Percentiles rank a stretch among this genome's conserved stretches.
Evolutionary conservation across 2,329 filamentous ascomycete genomes (phyloP).

Genomic region (Parastagonospora nodorum): DNA sequence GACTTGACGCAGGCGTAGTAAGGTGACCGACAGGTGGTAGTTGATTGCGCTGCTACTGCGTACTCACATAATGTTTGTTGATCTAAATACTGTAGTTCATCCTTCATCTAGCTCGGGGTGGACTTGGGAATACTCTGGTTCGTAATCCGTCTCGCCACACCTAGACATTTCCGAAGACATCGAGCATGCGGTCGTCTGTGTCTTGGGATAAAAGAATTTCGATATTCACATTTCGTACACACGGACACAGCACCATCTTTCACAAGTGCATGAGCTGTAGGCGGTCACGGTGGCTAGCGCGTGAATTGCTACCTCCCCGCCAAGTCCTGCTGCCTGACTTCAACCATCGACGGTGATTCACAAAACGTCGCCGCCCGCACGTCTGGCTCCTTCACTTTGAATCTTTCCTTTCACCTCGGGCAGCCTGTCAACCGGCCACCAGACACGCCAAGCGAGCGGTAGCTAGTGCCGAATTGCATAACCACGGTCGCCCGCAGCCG

Average conservation of each 20-base stretch:
- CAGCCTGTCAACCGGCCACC: neutral
- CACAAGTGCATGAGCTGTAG: neutral
- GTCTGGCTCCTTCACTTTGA: conserved; percentile 21
- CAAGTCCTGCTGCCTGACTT: conserved; percentile 38
- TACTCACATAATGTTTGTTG: too few species aligned
- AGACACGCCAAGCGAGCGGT: neutral
- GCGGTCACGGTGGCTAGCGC: conserved; percentile 1
- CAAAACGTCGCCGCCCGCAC: conserved; percentile 32
- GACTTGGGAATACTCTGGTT: too few species aligned
- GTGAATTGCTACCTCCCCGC: conserved; percentile 19
- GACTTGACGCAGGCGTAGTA: too few species aligned
- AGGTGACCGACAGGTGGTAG: too few species aligned
- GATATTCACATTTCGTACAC: neutral
- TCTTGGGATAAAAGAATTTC: too few species aligned
- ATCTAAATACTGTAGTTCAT: too few species aligned
- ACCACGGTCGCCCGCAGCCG: conserved; percentile 6
- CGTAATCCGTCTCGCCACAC: too few species aligned
- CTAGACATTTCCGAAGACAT: too few species aligned
- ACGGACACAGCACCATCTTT: neutral
- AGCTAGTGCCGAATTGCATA: conserved; percentile 5
- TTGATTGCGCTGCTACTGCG: too few species aligned
- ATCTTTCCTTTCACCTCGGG: conserved; percentile 3
- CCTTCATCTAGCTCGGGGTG: too few species aligned
- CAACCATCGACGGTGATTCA: conserved; percentile 31
- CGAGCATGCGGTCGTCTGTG: too few species aligned